phyloP scores from a whole-genome alignment of 441 rosid species.

The Omphalea diandra region DNA sequence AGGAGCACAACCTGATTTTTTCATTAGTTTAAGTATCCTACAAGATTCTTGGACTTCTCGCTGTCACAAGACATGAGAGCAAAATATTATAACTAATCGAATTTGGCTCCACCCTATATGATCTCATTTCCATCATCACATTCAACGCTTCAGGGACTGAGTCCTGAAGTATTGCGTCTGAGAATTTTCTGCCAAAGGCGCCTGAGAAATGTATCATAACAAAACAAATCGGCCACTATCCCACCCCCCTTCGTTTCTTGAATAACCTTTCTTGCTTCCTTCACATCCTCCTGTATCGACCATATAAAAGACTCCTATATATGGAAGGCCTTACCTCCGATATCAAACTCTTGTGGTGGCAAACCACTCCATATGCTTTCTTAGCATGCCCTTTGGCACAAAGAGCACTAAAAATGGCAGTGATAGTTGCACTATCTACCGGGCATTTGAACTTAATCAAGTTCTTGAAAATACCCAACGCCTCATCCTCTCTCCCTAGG shows the following conservation, averaged over 20 bases:
- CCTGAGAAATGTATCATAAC: conserved; percentile 63
- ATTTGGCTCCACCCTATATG: conserved; percentile 51
- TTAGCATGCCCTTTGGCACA: conserved; percentile 75
- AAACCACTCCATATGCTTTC: conserved; percentile 75
- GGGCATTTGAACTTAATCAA: conserved; percentile 70
- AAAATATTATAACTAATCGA: conserved; percentile 64
- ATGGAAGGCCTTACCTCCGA: conserved; percentile 45
- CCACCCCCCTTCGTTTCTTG: conserved; percentile 70
- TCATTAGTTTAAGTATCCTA: conserved; percentile 65
- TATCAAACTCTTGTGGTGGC: conserved; percentile 58
- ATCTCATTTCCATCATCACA: conserved; percentile 84
- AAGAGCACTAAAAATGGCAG: conserved; percentile 63
- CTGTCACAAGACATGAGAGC: conserved; percentile 73
- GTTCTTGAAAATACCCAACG: conserved; percentile 81
- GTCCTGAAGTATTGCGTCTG: conserved; percentile 65
- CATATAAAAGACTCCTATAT: conserved; percentile 63
- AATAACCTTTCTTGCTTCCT: conserved; percentile 65
- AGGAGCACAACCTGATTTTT: conserved; percentile 49
- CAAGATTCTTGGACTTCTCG: conserved; percentile 76
- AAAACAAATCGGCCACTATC: conserved; percentile 56
- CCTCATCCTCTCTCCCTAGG: conserved; percentile 74
- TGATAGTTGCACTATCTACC: conserved; percentile 49
- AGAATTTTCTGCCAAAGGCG: conserved; percentile 66
- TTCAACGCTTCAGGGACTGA: conserved; percentile 81
- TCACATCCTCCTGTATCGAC: conserved; percentile 61